Percentiles rank a stretch among this genome's conserved stretches.
Conservation (phyloP, 208 protist genomes). For the Sergeia podlipaevii region DNA sequence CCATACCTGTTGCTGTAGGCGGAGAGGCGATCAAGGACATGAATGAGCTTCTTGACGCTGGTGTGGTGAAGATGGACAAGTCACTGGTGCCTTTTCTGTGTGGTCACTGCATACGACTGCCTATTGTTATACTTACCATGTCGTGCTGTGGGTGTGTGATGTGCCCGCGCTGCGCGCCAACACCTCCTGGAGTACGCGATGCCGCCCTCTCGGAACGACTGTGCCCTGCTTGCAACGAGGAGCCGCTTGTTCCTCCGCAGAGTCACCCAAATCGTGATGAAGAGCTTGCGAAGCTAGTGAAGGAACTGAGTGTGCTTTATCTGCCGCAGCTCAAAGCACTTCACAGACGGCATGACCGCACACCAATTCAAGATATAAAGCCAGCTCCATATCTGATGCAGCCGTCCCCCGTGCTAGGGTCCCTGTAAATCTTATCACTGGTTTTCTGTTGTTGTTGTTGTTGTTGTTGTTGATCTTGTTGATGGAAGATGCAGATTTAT, state of each 20-base stretch:
- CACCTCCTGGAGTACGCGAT: constrained; percentile 31
- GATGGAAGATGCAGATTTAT: no score
- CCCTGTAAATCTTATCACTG: background rate
- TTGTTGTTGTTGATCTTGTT: no score
- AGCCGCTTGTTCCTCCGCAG: constrained; percentile 48
- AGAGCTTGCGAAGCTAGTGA: constrained; percentile 49
- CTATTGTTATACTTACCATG: constrained; percentile 61
- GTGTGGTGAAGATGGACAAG: constrained; percentile 25
- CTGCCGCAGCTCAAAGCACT: constrained; percentile 36
- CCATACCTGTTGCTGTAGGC: constrained; percentile 23
- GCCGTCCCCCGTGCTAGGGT: background rate
- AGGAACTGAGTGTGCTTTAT: constrained; percentile 77
- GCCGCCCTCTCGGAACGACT: constrained; percentile 24
- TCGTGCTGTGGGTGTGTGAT: constrained; percentile 75
- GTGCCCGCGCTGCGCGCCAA: constrained; percentile 55
- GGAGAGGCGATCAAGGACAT: constrained; percentile 52
- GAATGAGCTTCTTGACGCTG: constrained; percentile 61
- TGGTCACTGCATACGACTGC: constrained; percentile 44
- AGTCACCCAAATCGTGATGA: constrained; percentile 43
- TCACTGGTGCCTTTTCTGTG: constrained; percentile 41
- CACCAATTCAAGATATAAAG: background rate
- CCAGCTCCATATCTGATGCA: background rate
- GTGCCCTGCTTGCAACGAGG: constrained; percentile 64
- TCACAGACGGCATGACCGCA: constrained; percentile 1
- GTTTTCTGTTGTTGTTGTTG: no score